Evolutionary conservation across 768 basidiomycete genomes (phyloP).

Genomic region (Lyophyllum decastes): DNA sequence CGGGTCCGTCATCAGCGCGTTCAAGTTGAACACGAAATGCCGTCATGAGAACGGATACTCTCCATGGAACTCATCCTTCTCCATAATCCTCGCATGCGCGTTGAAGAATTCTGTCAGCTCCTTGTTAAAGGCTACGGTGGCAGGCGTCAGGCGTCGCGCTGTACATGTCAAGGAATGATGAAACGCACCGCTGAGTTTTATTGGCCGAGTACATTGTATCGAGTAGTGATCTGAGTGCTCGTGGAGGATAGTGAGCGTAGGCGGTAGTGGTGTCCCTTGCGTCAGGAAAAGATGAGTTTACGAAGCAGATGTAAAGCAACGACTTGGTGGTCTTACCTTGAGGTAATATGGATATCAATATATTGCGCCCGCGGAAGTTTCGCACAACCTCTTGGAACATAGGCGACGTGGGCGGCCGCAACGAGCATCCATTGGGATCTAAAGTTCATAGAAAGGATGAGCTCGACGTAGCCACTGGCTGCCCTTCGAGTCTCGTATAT

Average conservation of each 20-base stretch:
- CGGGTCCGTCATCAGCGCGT: too few species aligned
- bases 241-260: conserved; percentile 8
- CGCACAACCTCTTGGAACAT: background rate
- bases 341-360: background rate
- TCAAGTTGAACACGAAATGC: too few species aligned
- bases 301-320: background rate
- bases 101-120: background rate
- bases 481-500: background rate
- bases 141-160: background rate
- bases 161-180: background rate
- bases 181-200: conserved; percentile 5
- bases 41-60: background rate
- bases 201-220: conserved; percentile 11
- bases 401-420: background rate
- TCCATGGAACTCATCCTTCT: background rate
- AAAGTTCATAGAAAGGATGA: background rate
- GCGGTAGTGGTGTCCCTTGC: conserved; percentile 6
- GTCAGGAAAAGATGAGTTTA: background rate
- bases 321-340: background rate
- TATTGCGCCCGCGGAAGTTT: background rate
- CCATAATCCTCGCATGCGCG: background rate
- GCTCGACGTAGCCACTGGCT: too few species aligned
- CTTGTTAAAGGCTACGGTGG: background rate
- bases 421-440: background rate
- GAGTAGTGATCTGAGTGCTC: conserved; percentile 12